A percentile compares a stretch with the other conserved stretches of the same genome.
phyloP scores from a whole-genome alignment of 177 flowering plant species.

The Vitis hybrid region DNA sequence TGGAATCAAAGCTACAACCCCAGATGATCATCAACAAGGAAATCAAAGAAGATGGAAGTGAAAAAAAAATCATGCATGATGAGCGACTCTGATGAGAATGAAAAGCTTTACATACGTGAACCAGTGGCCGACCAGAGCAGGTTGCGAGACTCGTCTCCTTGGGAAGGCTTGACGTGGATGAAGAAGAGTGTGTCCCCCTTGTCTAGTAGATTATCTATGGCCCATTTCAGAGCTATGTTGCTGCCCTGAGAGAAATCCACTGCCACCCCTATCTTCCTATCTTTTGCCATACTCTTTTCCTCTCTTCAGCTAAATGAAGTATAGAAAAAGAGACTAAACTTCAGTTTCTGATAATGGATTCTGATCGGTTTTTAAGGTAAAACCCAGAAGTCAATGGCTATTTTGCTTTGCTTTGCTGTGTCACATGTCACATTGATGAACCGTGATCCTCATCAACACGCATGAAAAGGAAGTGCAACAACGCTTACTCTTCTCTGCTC shows the following conservation, averaged over 20 bases:
- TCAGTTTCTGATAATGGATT: too few species aligned
- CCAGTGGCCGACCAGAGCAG: conserved; percentile 44
- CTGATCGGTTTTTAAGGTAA: too few species aligned
- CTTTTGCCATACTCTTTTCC: conserved; percentile 32
- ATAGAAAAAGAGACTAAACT: too few species aligned
- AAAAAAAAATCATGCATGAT: too few species aligned
- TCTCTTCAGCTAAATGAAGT: too few species aligned
- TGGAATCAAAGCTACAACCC: conserved; percentile 55
- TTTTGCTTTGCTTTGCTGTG: too few species aligned
- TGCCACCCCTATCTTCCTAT: conserved; percentile 61
- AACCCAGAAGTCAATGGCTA: too few species aligned
- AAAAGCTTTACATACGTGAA: conserved; percentile 31
- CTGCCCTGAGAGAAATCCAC: conserved; percentile 66
- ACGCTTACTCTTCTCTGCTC: too few species aligned
- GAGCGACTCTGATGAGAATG: not conserved
- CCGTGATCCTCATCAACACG: too few species aligned
- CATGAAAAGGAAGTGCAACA: too few species aligned
- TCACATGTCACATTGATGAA: too few species aligned
- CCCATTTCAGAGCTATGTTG: conserved; percentile 58
- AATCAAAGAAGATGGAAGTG: too few species aligned
- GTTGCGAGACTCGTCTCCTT: conserved; percentile 33
- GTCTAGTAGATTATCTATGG: conserved; percentile 47
- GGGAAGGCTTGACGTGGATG: conserved; percentile 37
- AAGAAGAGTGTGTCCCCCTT: conserved; percentile 48
- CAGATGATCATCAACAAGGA: not conserved